Percentiles rank a stretch among this genome's conserved stretches.
Evolutionary conservation across 2,329 filamentous ascomycete genomes (phyloP).

Genomic region (Clathrospora elynae): DNA sequence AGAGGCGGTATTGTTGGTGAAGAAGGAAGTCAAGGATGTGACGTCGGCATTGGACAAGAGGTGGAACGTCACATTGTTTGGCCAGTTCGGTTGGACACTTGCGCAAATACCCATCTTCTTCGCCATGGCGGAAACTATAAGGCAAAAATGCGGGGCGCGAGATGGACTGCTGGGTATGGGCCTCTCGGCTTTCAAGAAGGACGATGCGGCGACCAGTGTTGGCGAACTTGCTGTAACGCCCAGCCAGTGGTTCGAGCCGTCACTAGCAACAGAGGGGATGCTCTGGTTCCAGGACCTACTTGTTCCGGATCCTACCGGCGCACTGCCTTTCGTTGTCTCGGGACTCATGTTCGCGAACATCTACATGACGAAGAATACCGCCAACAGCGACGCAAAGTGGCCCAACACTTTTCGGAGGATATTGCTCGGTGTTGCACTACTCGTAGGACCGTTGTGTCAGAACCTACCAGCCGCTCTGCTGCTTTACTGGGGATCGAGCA

Average conservation of each 20-base stretch:
- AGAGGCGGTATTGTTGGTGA: slow-evolving; percentile 19
- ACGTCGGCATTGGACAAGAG: slow-evolving; percentile 31
- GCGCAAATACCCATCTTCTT: slow-evolving; percentile 46
- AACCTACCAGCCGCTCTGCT: slow-evolving; percentile 50
- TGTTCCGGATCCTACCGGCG: slow-evolving; percentile 56
- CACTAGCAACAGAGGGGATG: slow-evolving; percentile 61
- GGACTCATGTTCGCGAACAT: slow-evolving; percentile 58
- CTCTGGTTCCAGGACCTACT: slow-evolving; percentile 66
- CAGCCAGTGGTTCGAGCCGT: slow-evolving; percentile 52
- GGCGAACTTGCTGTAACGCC: slow-evolving; percentile 13
- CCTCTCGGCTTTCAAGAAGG: slow-evolving; percentile 16
- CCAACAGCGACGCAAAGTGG: slow-evolving; percentile 19
- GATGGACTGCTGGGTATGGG: slow-evolving; percentile 39
- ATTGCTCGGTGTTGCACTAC: slow-evolving; percentile 35
- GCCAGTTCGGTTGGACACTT: slow-evolving; percentile 38
- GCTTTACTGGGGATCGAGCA: slow-evolving; percentile 50
- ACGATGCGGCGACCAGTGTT: slow-evolving; percentile 6
- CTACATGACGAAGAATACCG: slow-evolving; percentile 31
- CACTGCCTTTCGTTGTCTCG: slow-evolving; percentile 57
- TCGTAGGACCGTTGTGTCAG: slow-evolving; percentile 43
- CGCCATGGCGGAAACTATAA: slow-evolving; percentile 44
- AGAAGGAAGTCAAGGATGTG: slow-evolving; percentile 28
- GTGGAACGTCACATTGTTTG: slow-evolving; percentile 36
- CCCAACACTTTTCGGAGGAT: slow-evolving; percentile 29
- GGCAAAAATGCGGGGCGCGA: slow-evolving; percentile 42